Evolutionary conservation across 257 asterid genomes (phyloP).

Genomic region (Penstemon eatonii): DNA sequence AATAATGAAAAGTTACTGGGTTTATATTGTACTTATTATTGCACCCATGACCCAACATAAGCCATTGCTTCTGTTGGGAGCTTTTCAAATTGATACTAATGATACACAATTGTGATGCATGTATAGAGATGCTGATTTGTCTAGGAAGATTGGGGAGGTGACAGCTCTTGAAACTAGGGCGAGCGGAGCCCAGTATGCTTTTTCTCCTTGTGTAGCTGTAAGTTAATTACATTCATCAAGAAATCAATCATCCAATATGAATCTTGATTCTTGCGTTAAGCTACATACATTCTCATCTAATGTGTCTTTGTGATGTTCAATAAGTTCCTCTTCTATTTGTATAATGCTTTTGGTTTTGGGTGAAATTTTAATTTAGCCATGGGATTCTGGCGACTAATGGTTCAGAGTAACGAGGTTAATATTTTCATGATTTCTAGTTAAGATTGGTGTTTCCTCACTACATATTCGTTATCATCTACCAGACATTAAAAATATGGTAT

Average conservation of each 20-base stretch:
- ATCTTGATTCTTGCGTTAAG: too few species aligned
- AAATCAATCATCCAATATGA: neutral
- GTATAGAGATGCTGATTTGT: slow-evolving; percentile 61
- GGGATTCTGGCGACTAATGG: slow-evolving; percentile 1
- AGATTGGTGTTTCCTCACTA: neutral
- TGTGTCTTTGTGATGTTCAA: slow-evolving; percentile 13
- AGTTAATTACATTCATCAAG: slow-evolving; percentile 37
- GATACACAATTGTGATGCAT: slow-evolving; percentile 13
- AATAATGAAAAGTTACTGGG: slow-evolving; percentile 7
- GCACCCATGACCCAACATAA: too few species aligned
- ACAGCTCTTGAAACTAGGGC: slow-evolving; percentile 99
- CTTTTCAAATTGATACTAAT: neutral
- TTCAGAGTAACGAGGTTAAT: slow-evolving; percentile 1
- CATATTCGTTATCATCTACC: too few species aligned
- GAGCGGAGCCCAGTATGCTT: slow-evolving; percentile 82
- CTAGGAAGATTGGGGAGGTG: slow-evolving; percentile 72
- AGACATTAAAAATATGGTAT: neutral
- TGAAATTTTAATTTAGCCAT: neutral
- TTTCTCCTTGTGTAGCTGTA: slow-evolving; percentile 99
- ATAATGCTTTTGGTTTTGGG: neutral
- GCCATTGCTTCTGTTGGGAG: too few species aligned
- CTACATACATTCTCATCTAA: neutral
- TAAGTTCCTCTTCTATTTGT: slow-evolving; percentile 1
- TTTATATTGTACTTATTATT: neutral
- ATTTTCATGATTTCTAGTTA: neutral